Percentiles rank a stretch among this genome's conserved stretches.
Evolutionary conservation across 257 asterid species (phyloP).

Genomic region (Capsicum rhomboideum): DNA sequence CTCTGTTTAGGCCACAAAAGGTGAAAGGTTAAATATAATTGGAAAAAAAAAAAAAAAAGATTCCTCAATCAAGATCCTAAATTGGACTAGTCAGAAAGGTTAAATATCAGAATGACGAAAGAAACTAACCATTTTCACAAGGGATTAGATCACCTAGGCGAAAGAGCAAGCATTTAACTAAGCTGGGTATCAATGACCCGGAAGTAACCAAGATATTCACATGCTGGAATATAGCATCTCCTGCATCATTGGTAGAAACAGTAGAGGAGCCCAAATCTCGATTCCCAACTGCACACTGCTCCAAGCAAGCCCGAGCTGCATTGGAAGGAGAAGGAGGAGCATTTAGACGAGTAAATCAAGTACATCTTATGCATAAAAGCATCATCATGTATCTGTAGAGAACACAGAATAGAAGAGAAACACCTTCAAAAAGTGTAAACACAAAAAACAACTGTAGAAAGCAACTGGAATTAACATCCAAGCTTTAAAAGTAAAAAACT

Average conservation of each 20-base stretch:
- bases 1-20: not conserved
- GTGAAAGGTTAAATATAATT: not conserved
- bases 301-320: conserved; percentile 77
- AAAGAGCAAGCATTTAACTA: conserved; percentile 80
- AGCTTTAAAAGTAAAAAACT: not conserved
- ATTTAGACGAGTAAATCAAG: not conserved
- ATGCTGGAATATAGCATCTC: conserved; percentile 28
- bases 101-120: not conserved
- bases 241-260: conserved; percentile 7
- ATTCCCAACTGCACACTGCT: conserved; percentile 60
- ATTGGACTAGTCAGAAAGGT: not conserved
- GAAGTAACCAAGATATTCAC: conserved; percentile 85
- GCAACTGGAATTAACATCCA: not conserved
- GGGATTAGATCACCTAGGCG: conserved; percentile 53
- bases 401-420: not conserved
- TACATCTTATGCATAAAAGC: not conserved
- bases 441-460: not conserved
- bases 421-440: not conserved
- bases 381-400: not conserved
- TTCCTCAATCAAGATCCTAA: not conserved
- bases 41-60: no score
- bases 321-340: not conserved
- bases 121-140: conserved; percentile 62
- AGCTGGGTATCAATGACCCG: conserved; percentile 87
- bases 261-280: conserved; percentile 23